Conservation (phyloP, 208 protist genomes). For the Acanthamoeba rhysodes region DNA sequence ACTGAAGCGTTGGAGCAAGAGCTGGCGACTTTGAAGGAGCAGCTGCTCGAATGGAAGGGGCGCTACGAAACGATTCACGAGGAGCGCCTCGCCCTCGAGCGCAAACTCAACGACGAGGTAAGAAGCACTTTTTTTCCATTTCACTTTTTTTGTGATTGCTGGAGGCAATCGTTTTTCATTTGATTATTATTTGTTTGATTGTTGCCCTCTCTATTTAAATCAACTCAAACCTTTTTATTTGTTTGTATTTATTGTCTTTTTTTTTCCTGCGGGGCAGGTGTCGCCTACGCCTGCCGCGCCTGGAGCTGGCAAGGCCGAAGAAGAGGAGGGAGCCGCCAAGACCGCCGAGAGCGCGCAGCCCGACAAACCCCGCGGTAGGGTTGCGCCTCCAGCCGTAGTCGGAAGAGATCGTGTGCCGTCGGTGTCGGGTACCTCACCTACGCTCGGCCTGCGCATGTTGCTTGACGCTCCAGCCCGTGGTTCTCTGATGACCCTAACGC, state of each 20-base stretch:
- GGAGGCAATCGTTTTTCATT: not conserved
- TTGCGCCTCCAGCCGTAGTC: not conserved
- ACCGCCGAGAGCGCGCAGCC: not conserved
- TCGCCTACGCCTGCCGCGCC: not conserved
- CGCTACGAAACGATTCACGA: conserved; percentile 17
- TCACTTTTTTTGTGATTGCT: not conserved
- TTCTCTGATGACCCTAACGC: too few species aligned
- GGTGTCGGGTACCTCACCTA: too few species aligned
- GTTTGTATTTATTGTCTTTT: not conserved
- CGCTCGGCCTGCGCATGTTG: too few species aligned
- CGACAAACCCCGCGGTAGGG: not conserved
- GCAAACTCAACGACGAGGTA: not conserved
- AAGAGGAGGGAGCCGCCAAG: not conserved
- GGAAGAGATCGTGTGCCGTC: not conserved
- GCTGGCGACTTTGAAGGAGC: not conserved
- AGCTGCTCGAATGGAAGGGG: conserved; percentile 11
- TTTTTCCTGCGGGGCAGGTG: not conserved
- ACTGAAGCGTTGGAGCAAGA: conserved; percentile 27
- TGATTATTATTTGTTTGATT: not conserved
- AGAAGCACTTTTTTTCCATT: not conserved
- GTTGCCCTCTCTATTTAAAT: too few species aligned
- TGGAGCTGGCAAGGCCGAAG: not conserved
- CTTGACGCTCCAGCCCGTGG: too few species aligned
- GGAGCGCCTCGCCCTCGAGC: conserved; percentile 44
- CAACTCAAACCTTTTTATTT: too few species aligned